Conservation (phyloP, 1,284 basidiomycete genomes). For the Cutaneotrichosporon cavernicola region DNA sequence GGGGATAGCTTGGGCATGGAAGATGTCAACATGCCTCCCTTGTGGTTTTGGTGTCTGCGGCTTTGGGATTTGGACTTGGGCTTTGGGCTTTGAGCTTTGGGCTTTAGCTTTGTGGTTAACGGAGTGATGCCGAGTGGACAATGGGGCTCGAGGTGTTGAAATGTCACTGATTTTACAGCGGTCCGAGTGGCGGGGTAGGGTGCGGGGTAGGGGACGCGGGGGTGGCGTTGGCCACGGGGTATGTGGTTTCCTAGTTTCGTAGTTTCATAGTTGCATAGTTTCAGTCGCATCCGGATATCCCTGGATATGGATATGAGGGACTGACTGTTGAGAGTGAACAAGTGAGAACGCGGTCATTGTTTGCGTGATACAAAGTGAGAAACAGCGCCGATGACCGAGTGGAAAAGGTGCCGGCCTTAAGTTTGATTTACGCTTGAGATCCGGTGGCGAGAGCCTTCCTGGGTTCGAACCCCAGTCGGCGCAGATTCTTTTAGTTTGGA, state of each 20-base stretch:
- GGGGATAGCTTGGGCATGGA: not conserved
- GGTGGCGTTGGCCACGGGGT: not conserved
- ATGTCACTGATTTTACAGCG: too few relatives aligned
- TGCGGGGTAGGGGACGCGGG: too few relatives aligned
- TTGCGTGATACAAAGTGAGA: not conserved
- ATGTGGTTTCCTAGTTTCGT: too few relatives aligned
- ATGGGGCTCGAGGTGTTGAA: too few relatives aligned
- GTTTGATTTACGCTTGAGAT: not conserved
- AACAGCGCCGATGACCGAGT: not conserved
- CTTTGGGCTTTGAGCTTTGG: too few relatives aligned
- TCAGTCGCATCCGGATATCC: too few relatives aligned
- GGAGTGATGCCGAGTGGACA: too few relatives aligned
- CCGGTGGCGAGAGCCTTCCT: not conserved
- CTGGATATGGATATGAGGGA: not conserved
- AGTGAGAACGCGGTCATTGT: too few relatives aligned
- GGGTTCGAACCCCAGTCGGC: constrained; percentile 6
- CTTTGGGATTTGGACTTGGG: too few relatives aligned
- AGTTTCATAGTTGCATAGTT: too few relatives aligned
- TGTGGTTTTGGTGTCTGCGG: not conserved
- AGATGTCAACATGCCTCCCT: not conserved
- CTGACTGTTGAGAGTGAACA: too few relatives aligned
- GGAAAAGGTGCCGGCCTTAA: constrained; percentile 4
- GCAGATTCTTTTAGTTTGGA: not conserved
- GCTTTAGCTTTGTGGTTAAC: not conserved
- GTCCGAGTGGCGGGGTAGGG: too few relatives aligned